These are phyloP conservation scores for Arctostaphylos glauca DNA, from an alignment of 148 eudicot genomes.

Conservation along the genomic window DNA sequence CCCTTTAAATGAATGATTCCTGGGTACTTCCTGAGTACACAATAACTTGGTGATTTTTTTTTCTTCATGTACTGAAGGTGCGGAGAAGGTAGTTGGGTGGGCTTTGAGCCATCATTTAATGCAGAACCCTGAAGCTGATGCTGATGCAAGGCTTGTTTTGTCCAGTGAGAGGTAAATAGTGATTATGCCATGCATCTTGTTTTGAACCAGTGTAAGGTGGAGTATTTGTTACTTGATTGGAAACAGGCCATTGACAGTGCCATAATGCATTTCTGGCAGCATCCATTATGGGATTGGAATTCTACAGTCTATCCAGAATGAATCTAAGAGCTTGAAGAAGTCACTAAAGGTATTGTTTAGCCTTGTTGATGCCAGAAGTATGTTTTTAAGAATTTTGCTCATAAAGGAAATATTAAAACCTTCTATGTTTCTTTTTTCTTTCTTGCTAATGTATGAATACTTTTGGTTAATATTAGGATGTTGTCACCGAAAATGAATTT, in stretches of 20 bases:
- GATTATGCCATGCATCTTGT: slow-evolving; percentile 1
- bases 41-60: neutral
- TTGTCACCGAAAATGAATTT: slow-evolving; percentile 92
- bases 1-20: neutral
- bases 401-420: neutral
- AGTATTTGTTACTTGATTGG: slow-evolving; percentile 3
- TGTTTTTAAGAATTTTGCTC: neutral
- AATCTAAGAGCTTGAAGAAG: slow-evolving; percentile 81
- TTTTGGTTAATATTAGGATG: slow-evolving; percentile 56
- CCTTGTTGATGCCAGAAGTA: neutral
- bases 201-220: slow-evolving; percentile 6
- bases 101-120: slow-evolving; percentile 83
- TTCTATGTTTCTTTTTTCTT: neutral
- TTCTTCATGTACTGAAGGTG: slow-evolving; percentile 51
- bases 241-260: slow-evolving; percentile 1
- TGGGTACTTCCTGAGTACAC: neutral
- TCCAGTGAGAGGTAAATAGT: slow-evolving; percentile 63
- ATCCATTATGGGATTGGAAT: slow-evolving; percentile 72
- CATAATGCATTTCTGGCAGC: slow-evolving; percentile 43
- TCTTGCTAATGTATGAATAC: neutral
- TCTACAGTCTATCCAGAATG: slow-evolving; percentile 72
- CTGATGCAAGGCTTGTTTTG: slow-evolving; percentile 58
- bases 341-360: slow-evolving; percentile 63
- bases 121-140: slow-evolving; percentile 46
- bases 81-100: slow-evolving; percentile 93